These are phyloP conservation scores for Debaryomyces maramus DNA, from an alignment of 805 yeast species.

Conservation along the genomic window DNA sequence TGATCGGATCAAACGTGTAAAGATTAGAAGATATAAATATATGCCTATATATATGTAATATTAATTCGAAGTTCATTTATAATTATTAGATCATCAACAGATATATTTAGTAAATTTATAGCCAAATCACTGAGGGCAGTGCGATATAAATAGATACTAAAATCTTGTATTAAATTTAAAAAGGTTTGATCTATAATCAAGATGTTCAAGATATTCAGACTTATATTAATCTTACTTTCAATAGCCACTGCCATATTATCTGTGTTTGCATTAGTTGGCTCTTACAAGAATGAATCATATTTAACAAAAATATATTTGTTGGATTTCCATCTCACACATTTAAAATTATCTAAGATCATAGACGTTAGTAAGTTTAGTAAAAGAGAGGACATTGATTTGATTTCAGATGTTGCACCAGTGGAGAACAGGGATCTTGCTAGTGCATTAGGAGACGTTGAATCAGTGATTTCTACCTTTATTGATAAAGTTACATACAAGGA, in stretches of 20 bases:
- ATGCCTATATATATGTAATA: too few relatives aligned
- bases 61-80: too few relatives aligned
- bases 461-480: constrained; percentile 21
- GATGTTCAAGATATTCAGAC: constrained; percentile 35
- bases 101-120: too few relatives aligned
- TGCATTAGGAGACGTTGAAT: constrained; percentile 3
- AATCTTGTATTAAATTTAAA: too few relatives aligned
- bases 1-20: too few relatives aligned
- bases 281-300: constrained; percentile 34
- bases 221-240: constrained; percentile 32
- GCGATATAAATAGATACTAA: too few relatives aligned
- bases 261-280: constrained; percentile 39
- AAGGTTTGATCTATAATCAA: not conserved
- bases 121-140: too few relatives aligned
- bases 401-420: not conserved
- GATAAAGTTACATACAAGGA: constrained; percentile 24
- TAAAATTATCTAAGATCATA: constrained; percentile 33
- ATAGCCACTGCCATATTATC: constrained; percentile 31
- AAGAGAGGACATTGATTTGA: constrained; percentile 7
- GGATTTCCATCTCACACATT: constrained; percentile 33
- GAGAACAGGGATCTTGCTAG: not conserved
- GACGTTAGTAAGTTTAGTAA: constrained; percentile 14
- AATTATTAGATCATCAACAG: too few relatives aligned
- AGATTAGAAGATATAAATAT: too few relatives aligned
- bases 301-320: constrained; percentile 37